These are phyloP conservation scores for Diutina sp. DNA, from an alignment of 1,139 yeast species.

Conservation along the genomic window DNA sequence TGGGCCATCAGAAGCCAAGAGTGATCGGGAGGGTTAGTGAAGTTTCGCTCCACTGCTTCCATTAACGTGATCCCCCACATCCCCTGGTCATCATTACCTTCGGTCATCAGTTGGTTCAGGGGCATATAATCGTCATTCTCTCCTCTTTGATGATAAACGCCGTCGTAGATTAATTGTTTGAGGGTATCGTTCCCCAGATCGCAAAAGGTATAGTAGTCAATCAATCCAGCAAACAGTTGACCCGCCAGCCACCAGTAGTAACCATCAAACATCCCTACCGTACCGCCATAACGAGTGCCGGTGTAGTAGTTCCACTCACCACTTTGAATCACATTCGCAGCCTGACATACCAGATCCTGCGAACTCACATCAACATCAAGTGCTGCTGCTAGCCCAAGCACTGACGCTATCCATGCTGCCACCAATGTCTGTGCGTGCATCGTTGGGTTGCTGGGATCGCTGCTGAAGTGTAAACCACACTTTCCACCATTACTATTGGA, in stretches of 20 bases:
- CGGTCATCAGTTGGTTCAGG: slow-evolving; percentile 58
- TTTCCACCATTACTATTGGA: too few species aligned
- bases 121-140: slow-evolving; percentile 60
- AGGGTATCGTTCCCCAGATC: slow-evolving; percentile 50
- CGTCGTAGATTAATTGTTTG: slow-evolving; percentile 12
- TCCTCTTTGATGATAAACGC: slow-evolving; percentile 58
- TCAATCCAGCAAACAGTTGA: slow-evolving; percentile 69
- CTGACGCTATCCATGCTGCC: not conserved
- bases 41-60: slow-evolving; percentile 75
- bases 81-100: slow-evolving; percentile 90
- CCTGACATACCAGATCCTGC: slow-evolving; percentile 31
- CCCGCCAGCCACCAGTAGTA: slow-evolving; percentile 94
- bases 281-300: slow-evolving; percentile 54
- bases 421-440: not conserved
- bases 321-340: slow-evolving; percentile 46
- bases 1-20: slow-evolving; percentile 68
- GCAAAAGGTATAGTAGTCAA: slow-evolving; percentile 51
- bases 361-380: slow-evolving; percentile 3
- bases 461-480: too few species aligned
- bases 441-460: too few species aligned
- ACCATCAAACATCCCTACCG: slow-evolving; percentile 59
- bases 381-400: not conserved
- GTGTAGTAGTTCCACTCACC: slow-evolving; percentile 67
- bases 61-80: slow-evolving; percentile 82
- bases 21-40: slow-evolving; percentile 39